Evolutionary conservation across 1,284 basidiomycete genomes (phyloP).

Genomic region (Sphaerobolus stellatus): DNA sequence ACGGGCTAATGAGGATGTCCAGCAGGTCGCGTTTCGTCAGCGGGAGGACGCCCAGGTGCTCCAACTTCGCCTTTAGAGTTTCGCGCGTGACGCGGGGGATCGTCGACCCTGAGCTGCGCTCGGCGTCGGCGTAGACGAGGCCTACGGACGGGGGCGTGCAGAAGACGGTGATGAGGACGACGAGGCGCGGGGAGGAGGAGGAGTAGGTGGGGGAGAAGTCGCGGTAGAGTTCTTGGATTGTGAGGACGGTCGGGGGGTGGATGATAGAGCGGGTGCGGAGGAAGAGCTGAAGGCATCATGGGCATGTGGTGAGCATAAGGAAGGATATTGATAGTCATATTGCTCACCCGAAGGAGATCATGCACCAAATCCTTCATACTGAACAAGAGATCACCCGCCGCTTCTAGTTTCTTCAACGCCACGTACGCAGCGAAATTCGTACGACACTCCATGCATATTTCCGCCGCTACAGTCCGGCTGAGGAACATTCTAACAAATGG

Average conservation of each 20-base stretch:
- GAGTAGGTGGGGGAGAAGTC: slow-evolving; percentile 55
- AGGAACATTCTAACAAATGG: slow-evolving; percentile 62
- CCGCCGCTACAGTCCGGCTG: slow-evolving; percentile 72
- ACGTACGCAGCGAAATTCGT: slow-evolving; percentile 63
- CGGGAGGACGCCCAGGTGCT: slow-evolving; percentile 51
- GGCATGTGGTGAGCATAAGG: neutral
- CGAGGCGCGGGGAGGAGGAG: slow-evolving; percentile 54
- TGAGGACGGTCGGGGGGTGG: slow-evolving; percentile 44
- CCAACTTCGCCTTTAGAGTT: slow-evolving; percentile 40
- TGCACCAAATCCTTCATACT: slow-evolving; percentile 28
- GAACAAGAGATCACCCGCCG: slow-evolving; percentile 59
- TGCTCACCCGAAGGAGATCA: slow-evolving; percentile 58
- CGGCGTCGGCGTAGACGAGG: slow-evolving; percentile 1
- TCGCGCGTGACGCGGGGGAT: slow-evolving; percentile 25
- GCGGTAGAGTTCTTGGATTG: slow-evolving; percentile 56
- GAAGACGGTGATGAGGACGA: slow-evolving; percentile 65
- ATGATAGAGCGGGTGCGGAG: slow-evolving; percentile 64
- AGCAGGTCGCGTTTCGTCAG: slow-evolving; percentile 57
- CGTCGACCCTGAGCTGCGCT: no score
- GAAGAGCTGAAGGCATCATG: slow-evolving; percentile 52
- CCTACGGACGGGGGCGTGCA: slow-evolving; percentile 44
- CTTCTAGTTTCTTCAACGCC: slow-evolving; percentile 64
- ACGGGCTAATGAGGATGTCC: slow-evolving; percentile 64
- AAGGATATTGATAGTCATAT: neutral
- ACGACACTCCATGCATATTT: slow-evolving; percentile 75